Base-by-base conservation (phyloP, 345 rosid species). In the Salix dunnii region DNA sequence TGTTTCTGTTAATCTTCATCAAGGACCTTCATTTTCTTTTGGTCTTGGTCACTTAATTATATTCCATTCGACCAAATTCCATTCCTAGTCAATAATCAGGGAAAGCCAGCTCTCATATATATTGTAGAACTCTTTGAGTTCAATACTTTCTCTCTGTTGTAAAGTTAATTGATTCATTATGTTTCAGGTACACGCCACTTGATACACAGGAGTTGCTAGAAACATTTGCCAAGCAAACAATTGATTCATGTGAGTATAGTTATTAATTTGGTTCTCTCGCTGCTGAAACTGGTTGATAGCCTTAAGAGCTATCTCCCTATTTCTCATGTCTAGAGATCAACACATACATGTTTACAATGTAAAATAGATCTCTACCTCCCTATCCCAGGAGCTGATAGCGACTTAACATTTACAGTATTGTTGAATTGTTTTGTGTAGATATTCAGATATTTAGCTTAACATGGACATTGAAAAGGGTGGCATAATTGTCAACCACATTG, bases 181-280 rank as follows among this genome's bases (percentile, higher is more conserved):
- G 71, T 31, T 86, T 70, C 86, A 92, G 95, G 87, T 94, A 91
- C 71, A 88, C 93, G 20, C 97, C 92, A 62, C 88, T 95, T 25
- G 88, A 89, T 74, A 91, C 97, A 3, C 85, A 86, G 83, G 97
- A 89, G 81, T 77, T 92, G 89, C 82, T 95, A 79, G 99, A 92
- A 78, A 72, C 88, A 48, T 87, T 86, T 76, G 74, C 90, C n/a
- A 85, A 89, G 91, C 92, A 87, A 88, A 85, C 88, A n/a, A 76
- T 92, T 58, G 90, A 91, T 75, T 91, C 94, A 69, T 92, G 99
- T 95, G 85, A 87, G 99, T 85, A 46, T 75, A 48, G 11, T 67
- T 46, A 46, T 46, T 46, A 46, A 46, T 16, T 78, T n/a, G 14
- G 20, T 62, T 65, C 1, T 1, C 42, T 77, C 3, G 25, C 1